Percentiles rank a stretch among this genome's conserved stretches.
phyloP scores from a whole-genome alignment of 306 rosid species.

The Coriaria nepalensis region DNA sequence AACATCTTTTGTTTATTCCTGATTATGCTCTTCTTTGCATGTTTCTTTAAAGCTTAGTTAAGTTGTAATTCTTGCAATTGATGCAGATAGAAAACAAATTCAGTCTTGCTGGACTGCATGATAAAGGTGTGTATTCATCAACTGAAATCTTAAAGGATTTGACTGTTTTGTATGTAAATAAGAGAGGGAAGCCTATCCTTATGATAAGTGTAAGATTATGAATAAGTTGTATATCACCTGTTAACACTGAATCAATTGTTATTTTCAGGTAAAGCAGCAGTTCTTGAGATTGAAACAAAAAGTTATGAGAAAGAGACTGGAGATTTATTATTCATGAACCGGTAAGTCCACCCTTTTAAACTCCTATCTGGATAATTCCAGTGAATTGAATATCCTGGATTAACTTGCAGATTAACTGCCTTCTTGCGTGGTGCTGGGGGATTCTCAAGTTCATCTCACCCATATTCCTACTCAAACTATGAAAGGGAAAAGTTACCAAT shows the following conservation, averaged over 20 bases:
- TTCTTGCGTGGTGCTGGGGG: constrained; percentile 97
- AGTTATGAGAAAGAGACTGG: constrained; percentile 72
- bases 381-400: constrained; percentile 17
- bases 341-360: constrained; percentile 33
- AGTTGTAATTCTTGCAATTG: constrained; percentile 18
- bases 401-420: constrained; percentile 45
- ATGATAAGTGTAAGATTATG: constrained; percentile 6
- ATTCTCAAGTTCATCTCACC: constrained; percentile 73
- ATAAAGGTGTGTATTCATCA: constrained; percentile 52
- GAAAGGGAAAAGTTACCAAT: constrained; percentile 33
- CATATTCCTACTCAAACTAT: constrained; percentile 68
- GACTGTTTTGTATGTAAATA: too few relatives aligned
- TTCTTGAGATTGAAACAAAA: constrained; percentile 81
- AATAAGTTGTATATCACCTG: too few relatives aligned
- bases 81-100: constrained; percentile 51
- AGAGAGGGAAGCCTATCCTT: too few relatives aligned
- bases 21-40: not conserved
- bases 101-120: constrained; percentile 84
- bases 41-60: constrained; percentile 13
- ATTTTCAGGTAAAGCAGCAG: constrained; percentile 85
- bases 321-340: constrained; percentile 71
- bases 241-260: too few relatives aligned
- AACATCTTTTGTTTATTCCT: not conserved
- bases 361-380: constrained; percentile 8
- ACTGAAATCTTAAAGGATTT: not conserved